Evolutionary conservation across 768 basidiomycete species (phyloP), one percentile per base, ranked within the genome.

Genomic region (Hebeloma cylindrosporum): DNA sequence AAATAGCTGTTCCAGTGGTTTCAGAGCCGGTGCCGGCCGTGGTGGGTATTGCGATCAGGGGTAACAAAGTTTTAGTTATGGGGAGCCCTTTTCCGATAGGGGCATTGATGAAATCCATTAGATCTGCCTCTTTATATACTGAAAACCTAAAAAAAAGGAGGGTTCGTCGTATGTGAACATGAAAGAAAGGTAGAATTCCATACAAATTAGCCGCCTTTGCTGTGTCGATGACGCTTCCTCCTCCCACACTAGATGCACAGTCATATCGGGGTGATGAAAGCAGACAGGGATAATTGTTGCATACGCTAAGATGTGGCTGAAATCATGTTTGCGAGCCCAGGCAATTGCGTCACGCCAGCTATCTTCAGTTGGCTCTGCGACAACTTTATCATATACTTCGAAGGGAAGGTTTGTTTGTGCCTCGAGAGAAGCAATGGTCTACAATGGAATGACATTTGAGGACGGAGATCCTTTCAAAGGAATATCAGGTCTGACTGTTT

Each of bases 81-180:
- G 94, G 90, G 28, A 85, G 73, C 4, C 94, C 94, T 66, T 92
- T 93, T 31, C 95, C 95, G 41, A 97, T 74, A 0, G 95, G 95
- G 1, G 95, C 93, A 60, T 97, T 98, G 66, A 97, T 89, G 63
- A 95, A 98, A 63, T 98, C 95, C 71, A 93, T 87, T 7, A 97
- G 70, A 59, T 96, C 90, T 1, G 89, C 80, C 51, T 97, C 91
- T 54, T 86, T 86, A 73, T 97, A 97, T 8, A 90, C 89, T 0
- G 88, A 77, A 65, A 93, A 94, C 47, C 88, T 91, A 60, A 14
- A 9, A 46, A 40, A 42, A 17, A 32, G 25, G 36, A 48, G 20
- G 17, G 32, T 8, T 30, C 51, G 6, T 25, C 14, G 17, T 11
- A 9, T 27, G 28, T 10, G 5, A 35, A 30, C 16, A 13, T 16